Conservation (phyloP, 331 rosid species). For the Cydonia oblonga region DNA sequence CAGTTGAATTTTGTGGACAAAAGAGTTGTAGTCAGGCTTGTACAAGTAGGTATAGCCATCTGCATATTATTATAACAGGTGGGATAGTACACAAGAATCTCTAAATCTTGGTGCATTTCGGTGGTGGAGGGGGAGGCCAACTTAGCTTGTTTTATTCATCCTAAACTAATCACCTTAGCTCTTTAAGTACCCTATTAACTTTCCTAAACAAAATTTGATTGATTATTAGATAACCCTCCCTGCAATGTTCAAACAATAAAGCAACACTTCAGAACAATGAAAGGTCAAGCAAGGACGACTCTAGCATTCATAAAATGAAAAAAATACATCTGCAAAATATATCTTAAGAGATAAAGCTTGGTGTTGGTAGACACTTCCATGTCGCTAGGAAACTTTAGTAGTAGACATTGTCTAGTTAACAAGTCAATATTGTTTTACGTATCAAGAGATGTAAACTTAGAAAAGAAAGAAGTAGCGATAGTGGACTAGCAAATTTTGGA, state of each 20-base stretch:
- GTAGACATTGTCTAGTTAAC: not conserved
- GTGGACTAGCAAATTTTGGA: conserved; percentile 5
- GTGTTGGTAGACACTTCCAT: not conserved
- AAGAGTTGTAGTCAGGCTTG: not conserved
- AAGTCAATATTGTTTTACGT: not conserved
- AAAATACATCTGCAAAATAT: not conserved
- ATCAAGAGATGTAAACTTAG: not conserved
- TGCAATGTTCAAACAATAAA: not conserved
- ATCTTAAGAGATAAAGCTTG: not conserved
- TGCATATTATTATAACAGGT: not conserved
- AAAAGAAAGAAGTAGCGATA: not conserved
- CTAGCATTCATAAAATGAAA: not conserved
- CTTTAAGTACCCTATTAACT: not conserved
- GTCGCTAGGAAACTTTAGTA: not conserved
- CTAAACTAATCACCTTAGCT: not conserved
- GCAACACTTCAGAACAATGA: conserved; percentile 11
- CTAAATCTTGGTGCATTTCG: not conserved
- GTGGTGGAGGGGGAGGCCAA: conserved; percentile 9
- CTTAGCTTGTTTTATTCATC: not conserved
- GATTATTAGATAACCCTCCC: not conserved
- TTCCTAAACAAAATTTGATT: not conserved
- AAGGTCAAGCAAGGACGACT: not conserved
- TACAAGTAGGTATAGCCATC: not conserved
- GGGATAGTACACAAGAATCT: conserved; percentile 8
- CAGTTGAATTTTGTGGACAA: conserved; percentile 3